Conservation (phyloP, 257 asterid genomes). For the Solanum megistacrolobum region DNA sequence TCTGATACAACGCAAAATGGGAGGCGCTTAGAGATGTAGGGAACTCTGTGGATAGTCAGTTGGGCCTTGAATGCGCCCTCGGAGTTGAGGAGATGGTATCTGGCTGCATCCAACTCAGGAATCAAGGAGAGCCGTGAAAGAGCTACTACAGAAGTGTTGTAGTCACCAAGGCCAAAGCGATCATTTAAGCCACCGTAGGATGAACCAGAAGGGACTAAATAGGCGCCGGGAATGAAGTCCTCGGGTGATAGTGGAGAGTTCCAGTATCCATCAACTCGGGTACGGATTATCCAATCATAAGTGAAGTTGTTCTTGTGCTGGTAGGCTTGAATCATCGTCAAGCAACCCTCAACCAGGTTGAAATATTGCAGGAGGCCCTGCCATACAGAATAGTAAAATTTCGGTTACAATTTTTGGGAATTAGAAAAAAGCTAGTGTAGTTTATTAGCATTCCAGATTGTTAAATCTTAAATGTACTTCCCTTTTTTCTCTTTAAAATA, state of each 20-base stretch:
- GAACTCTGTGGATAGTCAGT: conserved; percentile 36
- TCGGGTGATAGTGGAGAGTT: conserved; percentile 43
- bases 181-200: conserved; percentile 81
- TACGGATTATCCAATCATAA: conserved; percentile 82
- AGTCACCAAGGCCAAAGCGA: conserved; percentile 82
- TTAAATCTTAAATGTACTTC: background rate
- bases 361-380: conserved; percentile 92
- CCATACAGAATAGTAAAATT: background rate
- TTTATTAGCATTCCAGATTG: background rate
- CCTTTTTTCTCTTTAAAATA: background rate
- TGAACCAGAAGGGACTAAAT: conserved; percentile 80
- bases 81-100: conserved; percentile 59
- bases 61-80: conserved; percentile 86
- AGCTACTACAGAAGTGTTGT: conserved; percentile 67
- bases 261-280: conserved; percentile 92
- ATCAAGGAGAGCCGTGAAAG: conserved; percentile 72
- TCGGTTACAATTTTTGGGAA: background rate
- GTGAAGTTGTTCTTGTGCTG: conserved; percentile 69
- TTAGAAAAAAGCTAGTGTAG: background rate
- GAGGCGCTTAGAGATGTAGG: conserved; percentile 26
- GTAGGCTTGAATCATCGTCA: conserved; percentile 47
- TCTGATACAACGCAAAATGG: conserved; percentile 84
- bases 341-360: conserved; percentile 80
- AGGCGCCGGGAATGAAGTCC: conserved; percentile 52
- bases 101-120: conserved; percentile 52